These are phyloP conservation scores for Actinomucor elegans DNA, from an alignment of 371 early-diverging fungal species.

Conservation along the genomic window DNA sequence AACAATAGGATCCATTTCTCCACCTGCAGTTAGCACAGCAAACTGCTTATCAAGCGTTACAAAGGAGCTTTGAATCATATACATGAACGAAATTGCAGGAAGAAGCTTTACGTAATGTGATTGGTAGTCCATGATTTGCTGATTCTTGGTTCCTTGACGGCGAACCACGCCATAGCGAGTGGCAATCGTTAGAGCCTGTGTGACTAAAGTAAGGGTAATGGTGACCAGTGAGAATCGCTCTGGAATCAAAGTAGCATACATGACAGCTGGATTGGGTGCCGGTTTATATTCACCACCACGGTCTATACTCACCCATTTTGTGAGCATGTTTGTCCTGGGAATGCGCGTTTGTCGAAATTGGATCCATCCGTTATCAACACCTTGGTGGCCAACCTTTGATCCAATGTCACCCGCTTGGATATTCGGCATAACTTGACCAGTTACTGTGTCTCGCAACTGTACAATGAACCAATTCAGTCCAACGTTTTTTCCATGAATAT, in stretches of 20 bases:
- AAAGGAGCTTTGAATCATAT: conserved; percentile 38
- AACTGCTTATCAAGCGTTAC: conserved; percentile 32
- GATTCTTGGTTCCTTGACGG: conserved; percentile 64
- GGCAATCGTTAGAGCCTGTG: conserved; percentile 65
- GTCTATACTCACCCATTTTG: conserved; percentile 64
- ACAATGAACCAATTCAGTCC: conserved; percentile 87
- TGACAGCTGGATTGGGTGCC: conserved; percentile 59
- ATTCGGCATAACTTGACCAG: conserved; percentile 72
- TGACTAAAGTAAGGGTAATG: conserved; percentile 33
- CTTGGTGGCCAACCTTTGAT: conserved; percentile 75
- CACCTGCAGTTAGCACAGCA: conserved; percentile 34
- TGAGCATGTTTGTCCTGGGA: conserved; percentile 78
- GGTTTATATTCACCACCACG: conserved; percentile 61
- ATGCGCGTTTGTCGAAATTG: conserved; percentile 82
- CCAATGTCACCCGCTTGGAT: conserved; percentile 90
- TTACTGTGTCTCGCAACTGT: conserved; percentile 74
- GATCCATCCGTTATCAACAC: conserved; percentile 91
- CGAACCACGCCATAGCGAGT: conserved; percentile 71
- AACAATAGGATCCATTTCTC: conserved; percentile 36
- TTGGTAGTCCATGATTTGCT: conserved; percentile 72
- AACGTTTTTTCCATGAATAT: conserved; percentile 66
- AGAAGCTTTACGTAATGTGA: conserved; percentile 60
- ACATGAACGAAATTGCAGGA: conserved; percentile 61
- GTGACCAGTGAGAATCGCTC: conserved; percentile 56
- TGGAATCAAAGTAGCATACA: conserved; percentile 69